These are phyloP conservation scores for Phaffia australis DNA, from an alignment of 768 basidiomycete genomes.

Conservation along the genomic window DNA sequence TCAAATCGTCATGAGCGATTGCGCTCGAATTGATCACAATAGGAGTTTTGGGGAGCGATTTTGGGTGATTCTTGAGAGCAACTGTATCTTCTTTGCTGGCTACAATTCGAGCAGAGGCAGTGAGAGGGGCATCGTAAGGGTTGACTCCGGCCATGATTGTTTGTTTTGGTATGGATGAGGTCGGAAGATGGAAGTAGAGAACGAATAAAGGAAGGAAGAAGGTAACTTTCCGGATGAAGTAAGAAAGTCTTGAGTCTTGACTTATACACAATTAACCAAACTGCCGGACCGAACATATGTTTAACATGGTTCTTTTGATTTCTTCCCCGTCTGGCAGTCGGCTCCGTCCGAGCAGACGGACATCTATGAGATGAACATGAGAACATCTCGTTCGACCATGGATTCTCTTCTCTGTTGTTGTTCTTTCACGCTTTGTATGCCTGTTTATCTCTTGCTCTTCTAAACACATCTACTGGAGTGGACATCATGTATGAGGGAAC, in stretches of 20 bases:
- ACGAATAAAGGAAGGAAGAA: neutral
- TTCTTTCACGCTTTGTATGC: too few species aligned
- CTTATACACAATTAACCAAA: too few species aligned
- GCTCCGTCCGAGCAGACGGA: too few species aligned
- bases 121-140: conserved; percentile 6
- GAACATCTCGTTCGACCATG: too few species aligned
- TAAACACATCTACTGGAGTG: too few species aligned
- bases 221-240: neutral
- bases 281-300: too few species aligned
- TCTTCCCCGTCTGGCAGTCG: too few species aligned
- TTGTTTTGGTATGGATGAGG: neutral
- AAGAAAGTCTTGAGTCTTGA: neutral
- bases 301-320: too few species aligned
- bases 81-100: neutral
- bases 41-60: neutral
- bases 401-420: too few species aligned
- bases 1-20: conserved; percentile 5
- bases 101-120: neutral
- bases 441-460: too few species aligned
- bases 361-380: too few species aligned
- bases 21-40: neutral
- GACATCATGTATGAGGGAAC: too few species aligned
- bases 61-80: neutral
- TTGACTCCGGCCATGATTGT: conserved; percentile 1
- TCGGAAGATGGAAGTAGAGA: neutral